Conservation (phyloP, 305 asterid species). For the Withania somnifera region DNA sequence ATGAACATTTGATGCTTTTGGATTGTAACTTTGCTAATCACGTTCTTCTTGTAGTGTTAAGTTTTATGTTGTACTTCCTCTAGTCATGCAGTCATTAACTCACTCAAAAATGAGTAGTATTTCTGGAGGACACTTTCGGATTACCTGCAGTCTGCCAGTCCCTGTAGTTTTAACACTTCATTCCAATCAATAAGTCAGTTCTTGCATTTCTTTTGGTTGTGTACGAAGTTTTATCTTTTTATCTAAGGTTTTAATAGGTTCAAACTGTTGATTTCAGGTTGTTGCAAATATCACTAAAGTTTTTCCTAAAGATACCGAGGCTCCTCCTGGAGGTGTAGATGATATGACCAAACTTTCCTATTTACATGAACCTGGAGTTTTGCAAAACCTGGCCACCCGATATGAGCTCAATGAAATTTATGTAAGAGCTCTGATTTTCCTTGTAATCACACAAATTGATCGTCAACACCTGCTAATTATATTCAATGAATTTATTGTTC, state of each 20-base stretch:
- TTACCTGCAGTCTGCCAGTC: background rate
- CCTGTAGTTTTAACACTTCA: background rate
- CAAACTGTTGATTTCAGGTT: slow-evolving; percentile 40
- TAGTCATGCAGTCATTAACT: background rate
- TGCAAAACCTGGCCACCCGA: slow-evolving; percentile 89
- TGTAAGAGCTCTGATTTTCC: slow-evolving; percentile 38
- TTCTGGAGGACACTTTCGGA: background rate
- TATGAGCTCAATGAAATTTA: slow-evolving; percentile 97
- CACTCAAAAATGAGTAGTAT: background rate
- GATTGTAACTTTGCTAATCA: background rate
- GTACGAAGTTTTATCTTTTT: background rate
- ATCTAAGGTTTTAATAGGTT: background rate
- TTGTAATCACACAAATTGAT: background rate
- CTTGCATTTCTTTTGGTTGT: background rate
- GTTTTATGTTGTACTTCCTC: background rate
- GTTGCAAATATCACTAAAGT: slow-evolving; percentile 67
- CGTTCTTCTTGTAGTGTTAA: background rate
- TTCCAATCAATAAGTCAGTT: background rate
- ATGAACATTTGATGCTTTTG: background rate
- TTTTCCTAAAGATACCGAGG: slow-evolving; percentile 89
- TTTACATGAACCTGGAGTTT: slow-evolving; percentile 98
- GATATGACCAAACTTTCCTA: slow-evolving; percentile 99
- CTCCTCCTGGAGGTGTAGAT: slow-evolving; percentile 98
- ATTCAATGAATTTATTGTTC: background rate
- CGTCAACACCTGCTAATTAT: background rate